Base-by-base conservation (phyloP, 305 asterid species). In the Rubia occidens region DNA sequence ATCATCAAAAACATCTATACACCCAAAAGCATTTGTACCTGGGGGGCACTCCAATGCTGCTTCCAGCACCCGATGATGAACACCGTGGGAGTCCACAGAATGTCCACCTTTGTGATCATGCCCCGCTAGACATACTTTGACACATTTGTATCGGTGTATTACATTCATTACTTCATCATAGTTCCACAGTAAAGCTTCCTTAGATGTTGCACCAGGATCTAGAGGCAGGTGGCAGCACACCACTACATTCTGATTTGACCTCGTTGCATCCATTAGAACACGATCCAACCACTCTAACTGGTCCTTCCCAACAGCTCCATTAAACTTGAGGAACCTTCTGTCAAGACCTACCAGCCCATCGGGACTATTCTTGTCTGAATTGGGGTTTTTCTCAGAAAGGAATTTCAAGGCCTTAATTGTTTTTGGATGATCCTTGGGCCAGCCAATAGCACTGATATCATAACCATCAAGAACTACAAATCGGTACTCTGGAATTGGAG, bases 21-120 rank as follows among this genome's bases (percentile, higher is more conserved):
- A 73, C 47, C 96, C 98, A 69, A 82, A 91, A 10, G 96, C 86
- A 81, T 86, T 69, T 3, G 86, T 88, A 13, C 89, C 95, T 0
- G 95, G 96, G 56, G 98, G 96, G 56, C 96, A 89, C 81, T 91
- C 96, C 70, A 91, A 71, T 39, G 96, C 95, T 4, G 96, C 98
- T 78, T 88, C 96, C 53, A 91, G 81, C 78, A 89, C 88, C 67
- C 91, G 88, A 75, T 91, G 98, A 68, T 85, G 95, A 63, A 89
- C 77, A 1, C 98, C 96, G n/a, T 78, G 77, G 42, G 89, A 80
- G 68, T 91, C 96, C 45, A 89, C 77, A 0, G 82, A 66, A 39
- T 85, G 80, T n/a, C 88, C 88, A 43, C 90, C 96, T 78, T 71
- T 79, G 71, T 91, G 98, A 66, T 76, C 91, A 55, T 91, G 98